A percentile compares a stretch with the other conserved stretches of the same genome.
Evolutionary conservation across 306 rosid species (phyloP).

Genomic region (Citrullus mucosospermus): DNA sequence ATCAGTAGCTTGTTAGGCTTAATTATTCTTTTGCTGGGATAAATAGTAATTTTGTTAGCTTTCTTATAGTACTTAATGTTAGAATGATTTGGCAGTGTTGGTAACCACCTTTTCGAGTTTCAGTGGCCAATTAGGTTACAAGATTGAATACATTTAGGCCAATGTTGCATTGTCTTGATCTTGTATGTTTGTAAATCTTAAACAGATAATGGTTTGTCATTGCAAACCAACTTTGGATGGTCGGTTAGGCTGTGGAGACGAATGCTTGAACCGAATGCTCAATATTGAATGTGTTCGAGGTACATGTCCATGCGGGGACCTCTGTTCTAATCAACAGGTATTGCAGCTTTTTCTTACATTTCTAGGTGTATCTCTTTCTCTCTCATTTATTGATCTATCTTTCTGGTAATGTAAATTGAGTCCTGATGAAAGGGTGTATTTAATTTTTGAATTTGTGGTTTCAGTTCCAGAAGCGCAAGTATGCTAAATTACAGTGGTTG

Average conservation of each 20-base stretch:
- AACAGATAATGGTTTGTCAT: slow-evolving; percentile 92
- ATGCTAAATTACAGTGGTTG: slow-evolving; percentile 69
- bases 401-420: not conserved
- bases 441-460: slow-evolving; percentile 18
- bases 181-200: slow-evolving; percentile 13
- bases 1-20: not conserved
- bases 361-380: not conserved
- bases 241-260: slow-evolving; percentile 79
- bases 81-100: not conserved
- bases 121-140: not conserved
- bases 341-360: slow-evolving; percentile 9
- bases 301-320: slow-evolving; percentile 86
- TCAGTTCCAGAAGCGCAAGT: slow-evolving; percentile 88
- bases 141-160: not conserved
- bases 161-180: not conserved
- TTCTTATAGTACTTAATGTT: not conserved
- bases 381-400: not conserved
- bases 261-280: slow-evolving; percentile 88
- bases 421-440: slow-evolving; percentile 8
- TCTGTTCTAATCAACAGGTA: slow-evolving; percentile 96
- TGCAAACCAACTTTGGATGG: slow-evolving; percentile 55
- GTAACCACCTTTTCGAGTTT: not conserved
- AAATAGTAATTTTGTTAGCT: too few species aligned
- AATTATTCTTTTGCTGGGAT: not conserved
- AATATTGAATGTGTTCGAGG: slow-evolving; percentile 85